These are phyloP conservation scores for Linderniella brevidens DNA, from an alignment of 257 asterid species.

Conservation along the genomic window DNA sequence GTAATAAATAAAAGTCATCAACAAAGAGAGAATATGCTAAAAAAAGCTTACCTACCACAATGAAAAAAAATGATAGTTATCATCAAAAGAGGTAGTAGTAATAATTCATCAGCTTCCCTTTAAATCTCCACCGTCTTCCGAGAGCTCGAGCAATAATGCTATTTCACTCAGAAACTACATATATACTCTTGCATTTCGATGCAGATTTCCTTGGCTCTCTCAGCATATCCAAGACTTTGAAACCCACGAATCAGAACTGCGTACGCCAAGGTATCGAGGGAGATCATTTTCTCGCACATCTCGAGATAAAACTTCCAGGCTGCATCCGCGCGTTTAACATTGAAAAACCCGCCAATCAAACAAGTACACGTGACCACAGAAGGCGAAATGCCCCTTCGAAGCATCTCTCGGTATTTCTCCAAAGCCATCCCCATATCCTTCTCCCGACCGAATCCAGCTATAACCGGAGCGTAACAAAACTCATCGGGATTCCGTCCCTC, in stretches of 20 bases:
- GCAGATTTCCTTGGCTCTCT: constrained; percentile 17
- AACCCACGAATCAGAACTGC: constrained; percentile 28
- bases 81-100: too few relatives aligned
- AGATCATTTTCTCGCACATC: constrained; percentile 19
- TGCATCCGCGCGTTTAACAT: constrained; percentile 16
- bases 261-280: constrained; percentile 27
- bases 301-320: constrained; percentile 18
- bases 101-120: too few relatives aligned
- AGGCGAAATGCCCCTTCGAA: constrained; percentile 19
- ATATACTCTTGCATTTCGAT: constrained; percentile 10
- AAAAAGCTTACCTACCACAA: too few relatives aligned
- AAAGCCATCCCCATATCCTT: constrained; percentile 22
- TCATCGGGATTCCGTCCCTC: constrained; percentile 22
- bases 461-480: constrained; percentile 31
- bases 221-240: constrained; percentile 18
- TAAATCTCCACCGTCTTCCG: too few relatives aligned
- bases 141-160: too few relatives aligned
- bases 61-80: too few relatives aligned
- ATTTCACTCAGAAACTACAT: too few relatives aligned
- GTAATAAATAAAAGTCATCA: too few relatives aligned
- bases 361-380: constrained; percentile 51
- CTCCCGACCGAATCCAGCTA: constrained; percentile 32
- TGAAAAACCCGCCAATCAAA: constrained; percentile 33
- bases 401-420: constrained; percentile 32
- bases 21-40: too few relatives aligned